Evolutionary conservation across 1,284 basidiomycete genomes (phyloP).

Genomic region (Spongiforma sp.): DNA sequence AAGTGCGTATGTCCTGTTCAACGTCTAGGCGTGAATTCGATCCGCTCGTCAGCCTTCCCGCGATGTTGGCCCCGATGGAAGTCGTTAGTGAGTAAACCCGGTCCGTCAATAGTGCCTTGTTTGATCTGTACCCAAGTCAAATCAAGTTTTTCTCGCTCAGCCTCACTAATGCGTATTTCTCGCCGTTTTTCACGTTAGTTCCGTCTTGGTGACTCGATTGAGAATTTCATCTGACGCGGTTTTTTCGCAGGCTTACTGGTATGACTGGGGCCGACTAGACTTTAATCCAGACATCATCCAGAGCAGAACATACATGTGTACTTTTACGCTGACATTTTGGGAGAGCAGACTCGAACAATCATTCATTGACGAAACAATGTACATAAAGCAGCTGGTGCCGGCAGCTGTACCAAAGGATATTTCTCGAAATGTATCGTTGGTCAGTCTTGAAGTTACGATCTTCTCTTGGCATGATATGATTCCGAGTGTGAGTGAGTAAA

Average conservation of each 20-base stretch:
- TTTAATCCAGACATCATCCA: too few species aligned
- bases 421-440: too few species aligned
- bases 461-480: too few species aligned
- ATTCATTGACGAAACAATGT: too few species aligned
- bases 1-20: constrained; percentile 28
- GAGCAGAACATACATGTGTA: too few species aligned
- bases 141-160: constrained; percentile 58
- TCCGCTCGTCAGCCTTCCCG: constrained; percentile 21
- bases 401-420: too few species aligned
- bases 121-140: constrained; percentile 42
- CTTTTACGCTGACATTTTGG: too few species aligned
- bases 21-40: neutral
- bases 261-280: constrained; percentile 54
- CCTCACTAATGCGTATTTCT: constrained; percentile 50
- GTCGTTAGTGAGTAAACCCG: constrained; percentile 28
- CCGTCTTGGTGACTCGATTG: neutral
- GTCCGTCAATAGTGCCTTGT: neutral
- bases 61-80: constrained; percentile 21
- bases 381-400: too few species aligned
- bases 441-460: too few species aligned
- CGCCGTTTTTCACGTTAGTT: constrained; percentile 59
- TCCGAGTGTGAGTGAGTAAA: too few species aligned
- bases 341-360: too few species aligned
- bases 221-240: constrained; percentile 8
- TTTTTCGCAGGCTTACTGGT: constrained; percentile 47